These are phyloP conservation scores for Daldinia sp. DNA, from an alignment of 2,329 filamentous ascomycete genomes.

Conservation along the genomic window DNA sequence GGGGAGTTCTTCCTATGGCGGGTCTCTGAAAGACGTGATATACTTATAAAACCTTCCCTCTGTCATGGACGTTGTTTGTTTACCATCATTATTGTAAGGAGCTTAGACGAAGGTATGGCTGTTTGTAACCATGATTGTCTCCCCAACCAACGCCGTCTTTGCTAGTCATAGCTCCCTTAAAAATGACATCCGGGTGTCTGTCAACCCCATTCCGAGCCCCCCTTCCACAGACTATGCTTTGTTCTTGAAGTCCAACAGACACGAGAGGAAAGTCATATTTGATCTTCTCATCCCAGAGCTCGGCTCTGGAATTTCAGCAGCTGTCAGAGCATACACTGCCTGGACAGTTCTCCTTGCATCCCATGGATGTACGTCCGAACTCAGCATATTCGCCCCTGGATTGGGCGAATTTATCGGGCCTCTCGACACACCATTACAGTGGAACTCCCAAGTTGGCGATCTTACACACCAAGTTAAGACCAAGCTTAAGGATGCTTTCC, in stretches of 20 bases:
- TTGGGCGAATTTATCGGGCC: neutral
- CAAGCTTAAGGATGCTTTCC: conserved; percentile 1
- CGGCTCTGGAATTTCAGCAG: neutral
- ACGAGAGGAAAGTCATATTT: conserved; percentile 4
- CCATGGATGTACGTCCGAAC: neutral
- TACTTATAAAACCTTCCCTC: neutral
- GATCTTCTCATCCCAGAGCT: conserved; percentile 6
- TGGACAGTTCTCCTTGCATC: neutral
- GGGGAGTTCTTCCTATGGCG: conserved; percentile 2
- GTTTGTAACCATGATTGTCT: neutral
- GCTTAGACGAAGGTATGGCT: conserved; percentile 5
- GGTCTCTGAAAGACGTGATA: neutral
- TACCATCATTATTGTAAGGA: neutral
- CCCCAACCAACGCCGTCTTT: neutral
- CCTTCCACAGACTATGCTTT: neutral
- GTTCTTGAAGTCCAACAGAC: conserved; percentile 3
- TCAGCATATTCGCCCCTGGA: conserved; percentile 4
- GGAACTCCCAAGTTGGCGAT: conserved; percentile 2
- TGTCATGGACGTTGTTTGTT: neutral
- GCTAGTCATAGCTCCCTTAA: conserved; percentile 7
- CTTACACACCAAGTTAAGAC: neutral
- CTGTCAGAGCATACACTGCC: neutral
- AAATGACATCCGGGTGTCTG: conserved; percentile 1
- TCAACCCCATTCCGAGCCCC: neutral
- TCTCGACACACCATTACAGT: neutral